These are phyloP conservation scores for Starmerella bacillaris DNA, from an alignment of 805 yeast genomes.

Conservation along the genomic window DNA sequence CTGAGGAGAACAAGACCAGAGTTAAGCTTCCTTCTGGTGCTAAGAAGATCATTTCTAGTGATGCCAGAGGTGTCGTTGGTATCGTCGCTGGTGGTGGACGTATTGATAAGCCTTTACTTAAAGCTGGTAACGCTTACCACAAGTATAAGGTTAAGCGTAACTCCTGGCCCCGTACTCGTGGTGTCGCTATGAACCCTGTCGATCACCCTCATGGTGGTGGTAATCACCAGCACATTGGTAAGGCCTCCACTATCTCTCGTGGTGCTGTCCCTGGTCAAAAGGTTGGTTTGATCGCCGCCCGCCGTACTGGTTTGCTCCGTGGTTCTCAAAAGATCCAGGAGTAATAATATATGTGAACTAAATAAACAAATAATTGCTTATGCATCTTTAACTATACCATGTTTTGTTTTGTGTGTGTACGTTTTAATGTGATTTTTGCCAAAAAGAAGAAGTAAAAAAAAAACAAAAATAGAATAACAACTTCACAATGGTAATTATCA, in stretches of 20 bases:
- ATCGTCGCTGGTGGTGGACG: slow-evolving; percentile 99
- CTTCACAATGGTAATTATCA: no score
- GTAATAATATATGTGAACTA: no score
- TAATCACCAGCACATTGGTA: slow-evolving; percentile 99
- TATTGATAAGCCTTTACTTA: slow-evolving; percentile 97
- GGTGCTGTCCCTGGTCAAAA: slow-evolving; percentile 99
- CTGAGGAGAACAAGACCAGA: slow-evolving; percentile 97
- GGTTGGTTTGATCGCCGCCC: slow-evolving; percentile 99
- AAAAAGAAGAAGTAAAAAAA: no score
- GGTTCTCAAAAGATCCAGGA: slow-evolving; percentile 94
- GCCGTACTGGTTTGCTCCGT: slow-evolving; percentile 99
- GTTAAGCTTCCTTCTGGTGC: slow-evolving; percentile 98
- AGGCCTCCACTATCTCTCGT: slow-evolving; percentile 98
- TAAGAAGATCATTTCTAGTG: slow-evolving; percentile 86
- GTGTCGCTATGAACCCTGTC: slow-evolving; percentile 98
- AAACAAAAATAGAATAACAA: no score
- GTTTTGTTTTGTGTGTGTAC: no score
- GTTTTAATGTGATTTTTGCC: no score
- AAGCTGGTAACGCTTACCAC: slow-evolving; percentile 99
- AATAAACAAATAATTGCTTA: no score
- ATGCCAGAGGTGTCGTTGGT: slow-evolving; percentile 99
- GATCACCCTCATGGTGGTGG: slow-evolving; percentile 99
- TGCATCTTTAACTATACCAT: no score
- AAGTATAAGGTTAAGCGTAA: slow-evolving; percentile 98
- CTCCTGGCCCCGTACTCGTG: slow-evolving; percentile 99